These are phyloP conservation scores for Metrosideros polymorpha DNA, from an alignment of 441 rosid genomes.

Conservation along the genomic window DNA sequence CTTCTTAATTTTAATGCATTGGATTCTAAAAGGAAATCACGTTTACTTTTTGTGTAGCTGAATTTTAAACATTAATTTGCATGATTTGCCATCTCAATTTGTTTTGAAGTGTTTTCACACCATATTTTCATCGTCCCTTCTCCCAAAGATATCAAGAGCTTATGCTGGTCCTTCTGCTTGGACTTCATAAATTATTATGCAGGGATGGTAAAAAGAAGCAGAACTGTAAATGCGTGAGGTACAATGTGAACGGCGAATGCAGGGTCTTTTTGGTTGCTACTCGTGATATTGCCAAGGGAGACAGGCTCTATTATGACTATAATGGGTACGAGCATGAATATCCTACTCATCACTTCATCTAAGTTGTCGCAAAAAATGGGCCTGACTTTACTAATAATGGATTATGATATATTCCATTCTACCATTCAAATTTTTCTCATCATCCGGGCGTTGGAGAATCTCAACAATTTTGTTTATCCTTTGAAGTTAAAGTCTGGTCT, in stretches of 20 bases:
- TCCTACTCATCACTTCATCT: constrained; percentile 59
- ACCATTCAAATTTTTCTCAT: neutral
- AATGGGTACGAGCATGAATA: constrained; percentile 63
- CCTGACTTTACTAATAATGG: neutral
- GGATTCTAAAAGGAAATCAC: neutral
- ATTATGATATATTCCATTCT: neutral
- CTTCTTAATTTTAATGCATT: neutral
- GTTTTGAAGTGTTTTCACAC: neutral
- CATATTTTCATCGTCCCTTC: neutral
- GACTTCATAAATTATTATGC: constrained; percentile 31
- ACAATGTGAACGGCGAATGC: constrained; percentile 71
- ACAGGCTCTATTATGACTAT: constrained; percentile 62
- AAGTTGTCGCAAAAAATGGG: constrained; percentile 8
- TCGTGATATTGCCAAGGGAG: constrained; percentile 68
- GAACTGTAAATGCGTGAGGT: constrained; percentile 94
- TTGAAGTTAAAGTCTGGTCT: neutral
- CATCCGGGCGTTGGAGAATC: neutral
- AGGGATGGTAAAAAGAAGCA: constrained; percentile 88
- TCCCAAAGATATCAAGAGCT: neutral
- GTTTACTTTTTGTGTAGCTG: neutral
- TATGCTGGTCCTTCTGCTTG: neutral
- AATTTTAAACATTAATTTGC: neutral
- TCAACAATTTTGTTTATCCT: neutral
- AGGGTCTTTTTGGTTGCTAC: constrained; percentile 84
- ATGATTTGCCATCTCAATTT: neutral